These are phyloP conservation scores for Pistacia vera DNA, from an alignment of 345 rosid species.

Conservation along the genomic window DNA sequence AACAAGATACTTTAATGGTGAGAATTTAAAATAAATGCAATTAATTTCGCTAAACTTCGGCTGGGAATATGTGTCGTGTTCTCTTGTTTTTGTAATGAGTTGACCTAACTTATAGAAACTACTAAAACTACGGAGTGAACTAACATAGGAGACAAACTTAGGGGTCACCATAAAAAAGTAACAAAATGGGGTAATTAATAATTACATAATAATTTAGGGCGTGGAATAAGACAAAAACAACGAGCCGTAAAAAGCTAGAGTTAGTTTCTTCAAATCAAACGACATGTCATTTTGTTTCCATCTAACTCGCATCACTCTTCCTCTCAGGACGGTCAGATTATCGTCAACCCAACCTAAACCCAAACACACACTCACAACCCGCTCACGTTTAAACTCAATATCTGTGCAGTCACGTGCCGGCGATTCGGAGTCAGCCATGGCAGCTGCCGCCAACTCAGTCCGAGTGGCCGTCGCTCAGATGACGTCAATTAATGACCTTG, in stretches of 20 bases:
- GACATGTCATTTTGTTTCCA: conserved; percentile 16
- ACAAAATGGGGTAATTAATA: too few relatives aligned
- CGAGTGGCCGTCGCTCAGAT: conserved; percentile 97
- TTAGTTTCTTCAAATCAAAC: neutral
- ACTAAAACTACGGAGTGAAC: too few relatives aligned
- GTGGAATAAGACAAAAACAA: neutral
- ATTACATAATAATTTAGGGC: neutral
- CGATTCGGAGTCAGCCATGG: conserved; percentile 34
- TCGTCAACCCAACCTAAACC: neutral
- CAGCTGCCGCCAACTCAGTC: conserved; percentile 50
- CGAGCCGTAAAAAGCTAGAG: neutral
- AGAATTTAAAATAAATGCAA: too few relatives aligned
- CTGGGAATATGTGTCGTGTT: too few relatives aligned
- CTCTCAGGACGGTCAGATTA: neutral
- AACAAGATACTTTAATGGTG: too few relatives aligned
- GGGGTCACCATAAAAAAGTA: neutral
- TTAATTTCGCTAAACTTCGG: too few relatives aligned
- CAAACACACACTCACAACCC: neutral
- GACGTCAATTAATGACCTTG: conserved; percentile 86
- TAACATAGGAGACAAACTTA: too few relatives aligned
- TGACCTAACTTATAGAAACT: too few relatives aligned
- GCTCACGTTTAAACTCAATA: neutral
- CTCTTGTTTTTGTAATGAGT: too few relatives aligned
- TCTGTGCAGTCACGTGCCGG: conserved; percentile 26
- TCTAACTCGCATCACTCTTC: neutral